Evolutionary conservation across 208 protist genomes (phyloP).

Genomic region (Strigomonas galati): DNA sequence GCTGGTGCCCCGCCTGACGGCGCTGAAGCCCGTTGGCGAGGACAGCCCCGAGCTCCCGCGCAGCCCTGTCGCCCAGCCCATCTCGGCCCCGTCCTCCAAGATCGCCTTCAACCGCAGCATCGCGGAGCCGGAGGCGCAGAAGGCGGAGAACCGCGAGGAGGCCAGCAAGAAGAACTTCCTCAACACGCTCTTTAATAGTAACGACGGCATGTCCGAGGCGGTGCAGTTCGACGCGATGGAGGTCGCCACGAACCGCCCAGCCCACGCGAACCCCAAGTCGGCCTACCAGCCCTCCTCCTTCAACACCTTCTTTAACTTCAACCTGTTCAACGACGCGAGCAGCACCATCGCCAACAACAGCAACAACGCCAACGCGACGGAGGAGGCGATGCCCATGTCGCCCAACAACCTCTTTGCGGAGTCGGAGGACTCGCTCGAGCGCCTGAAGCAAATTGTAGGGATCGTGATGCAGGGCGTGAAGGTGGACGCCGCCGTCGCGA

Average conservation of each 20-base stretch:
- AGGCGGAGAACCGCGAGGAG: conserved; percentile 17
- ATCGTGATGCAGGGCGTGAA: conserved; percentile 40
- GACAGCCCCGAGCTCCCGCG: conserved; percentile 8
- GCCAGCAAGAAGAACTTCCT: conserved; percentile 36
- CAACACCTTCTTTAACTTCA: conserved; percentile 29
- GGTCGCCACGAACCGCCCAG: conserved; percentile 22
- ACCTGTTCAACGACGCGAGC: conserved; percentile 34
- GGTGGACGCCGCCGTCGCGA: neutral
- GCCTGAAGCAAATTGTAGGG: conserved; percentile 28
- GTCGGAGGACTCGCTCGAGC: conserved; percentile 30
- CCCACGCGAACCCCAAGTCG: neutral
- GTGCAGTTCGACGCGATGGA: conserved; percentile 36
- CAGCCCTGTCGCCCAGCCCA: conserved; percentile 1
- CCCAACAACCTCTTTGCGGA: conserved; percentile 5
- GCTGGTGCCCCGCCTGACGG: conserved; percentile 3
- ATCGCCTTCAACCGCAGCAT: conserved; percentile 25
- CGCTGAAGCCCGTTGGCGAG: conserved; percentile 29
- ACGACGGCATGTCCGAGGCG: conserved; percentile 14
- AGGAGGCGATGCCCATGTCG: neutral
- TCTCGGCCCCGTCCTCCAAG: neutral
- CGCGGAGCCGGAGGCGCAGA: conserved; percentile 17
- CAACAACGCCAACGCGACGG: conserved; percentile 1
- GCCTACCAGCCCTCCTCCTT: conserved; percentile 20
- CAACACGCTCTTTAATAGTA: conserved; percentile 25
- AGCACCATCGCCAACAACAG: conserved; percentile 24